A percentile compares a stretch with the other conserved stretches of the same genome.
These are phyloP conservation scores for Sphaerobolus stellatus DNA, from an alignment of 1,284 basidiomycete genomes.

Conservation along the genomic window DNA sequence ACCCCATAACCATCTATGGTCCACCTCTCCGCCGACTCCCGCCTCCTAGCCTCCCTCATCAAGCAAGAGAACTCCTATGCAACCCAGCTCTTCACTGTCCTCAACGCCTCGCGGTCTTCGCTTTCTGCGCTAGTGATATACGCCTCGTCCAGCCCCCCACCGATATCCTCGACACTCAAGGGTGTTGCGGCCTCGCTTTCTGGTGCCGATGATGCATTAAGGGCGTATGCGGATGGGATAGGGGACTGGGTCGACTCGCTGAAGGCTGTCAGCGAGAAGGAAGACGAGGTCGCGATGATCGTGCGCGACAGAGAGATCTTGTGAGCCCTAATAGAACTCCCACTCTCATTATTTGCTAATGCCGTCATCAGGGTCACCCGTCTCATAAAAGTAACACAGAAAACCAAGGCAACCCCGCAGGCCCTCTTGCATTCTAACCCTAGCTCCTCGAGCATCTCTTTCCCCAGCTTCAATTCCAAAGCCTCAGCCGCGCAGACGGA, in stretches of 20 bases:
- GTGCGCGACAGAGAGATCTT: slow-evolving; percentile 75
- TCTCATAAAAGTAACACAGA: slow-evolving; percentile 72
- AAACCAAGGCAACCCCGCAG: slow-evolving; percentile 48
- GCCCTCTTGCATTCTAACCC: slow-evolving; percentile 35
- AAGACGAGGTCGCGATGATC: slow-evolving; percentile 68
- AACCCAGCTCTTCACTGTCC: slow-evolving; percentile 53
- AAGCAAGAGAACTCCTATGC: slow-evolving; percentile 69
- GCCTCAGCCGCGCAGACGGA: slow-evolving; percentile 67
- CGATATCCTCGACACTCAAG: slow-evolving; percentile 55
- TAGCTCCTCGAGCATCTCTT: slow-evolving; percentile 36
- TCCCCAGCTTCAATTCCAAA: slow-evolving; percentile 45
- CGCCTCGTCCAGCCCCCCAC: slow-evolving; percentile 61
- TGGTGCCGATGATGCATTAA: slow-evolving; percentile 65
- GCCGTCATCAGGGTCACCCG: slow-evolving; percentile 57
- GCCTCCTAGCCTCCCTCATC: slow-evolving; percentile 65
- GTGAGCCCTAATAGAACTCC: slow-evolving; percentile 43
- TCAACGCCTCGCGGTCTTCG: slow-evolving; percentile 59
- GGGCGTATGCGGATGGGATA: slow-evolving; percentile 55
- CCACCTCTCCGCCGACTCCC: slow-evolving; percentile 68
- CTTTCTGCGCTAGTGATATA: slow-evolving; percentile 70
- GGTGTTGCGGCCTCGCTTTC: slow-evolving; percentile 59
- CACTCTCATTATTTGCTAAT: not conserved
- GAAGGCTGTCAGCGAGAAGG: slow-evolving; percentile 50
- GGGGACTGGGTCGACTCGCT: slow-evolving; percentile 64
- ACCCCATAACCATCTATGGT: slow-evolving; percentile 46